Evolutionary conservation across 2,329 filamentous ascomycete genomes (phyloP).

Genomic region (Fusarium coffeatum): DNA sequence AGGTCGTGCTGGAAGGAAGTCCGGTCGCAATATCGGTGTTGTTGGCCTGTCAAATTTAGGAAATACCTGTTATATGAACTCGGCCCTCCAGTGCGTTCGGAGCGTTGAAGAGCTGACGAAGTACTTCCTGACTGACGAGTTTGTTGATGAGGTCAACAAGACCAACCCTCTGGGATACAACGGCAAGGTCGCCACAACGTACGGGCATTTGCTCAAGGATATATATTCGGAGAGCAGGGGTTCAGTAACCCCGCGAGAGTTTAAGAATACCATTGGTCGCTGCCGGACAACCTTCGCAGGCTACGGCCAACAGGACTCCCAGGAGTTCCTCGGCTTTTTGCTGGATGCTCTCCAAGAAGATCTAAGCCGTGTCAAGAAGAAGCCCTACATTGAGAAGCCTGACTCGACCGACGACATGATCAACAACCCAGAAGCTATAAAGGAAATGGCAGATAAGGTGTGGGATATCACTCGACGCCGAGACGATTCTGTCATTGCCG

Average conservation of each 20-base stretch:
- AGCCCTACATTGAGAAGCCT: slow-evolving; percentile 97
- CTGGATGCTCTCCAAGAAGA: slow-evolving; percentile 96
- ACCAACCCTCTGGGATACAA: slow-evolving; percentile 87
- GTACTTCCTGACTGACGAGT: slow-evolving; percentile 84
- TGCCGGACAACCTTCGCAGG: slow-evolving; percentile 90
- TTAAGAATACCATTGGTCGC: slow-evolving; percentile 84
- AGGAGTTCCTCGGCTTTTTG: slow-evolving; percentile 95
- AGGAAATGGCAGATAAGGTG: slow-evolving; percentile 85
- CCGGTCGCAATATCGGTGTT: slow-evolving; percentile 77
- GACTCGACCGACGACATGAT: slow-evolving; percentile 98
- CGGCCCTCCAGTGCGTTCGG: slow-evolving; percentile 91
- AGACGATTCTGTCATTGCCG: slow-evolving; percentile 94
- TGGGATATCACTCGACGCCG: slow-evolving; percentile 92
- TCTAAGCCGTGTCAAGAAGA: slow-evolving; percentile 91
- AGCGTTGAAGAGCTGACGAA: slow-evolving; percentile 93
- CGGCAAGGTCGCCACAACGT: slow-evolving; percentile 87
- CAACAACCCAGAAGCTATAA: slow-evolving; percentile 81
- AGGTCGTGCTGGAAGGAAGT: slow-evolving; percentile 75
- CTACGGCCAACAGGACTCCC: slow-evolving; percentile 96
- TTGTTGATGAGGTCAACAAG: slow-evolving; percentile 83
- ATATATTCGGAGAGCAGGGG: slow-evolving; percentile 78
- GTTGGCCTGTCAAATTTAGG: slow-evolving; percentile 90
- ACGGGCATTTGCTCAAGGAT: slow-evolving; percentile 78
- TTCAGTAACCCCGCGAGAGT: slow-evolving; percentile 81
- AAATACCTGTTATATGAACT: slow-evolving; percentile 99